Percentiles rank a stretch among this genome's conserved stretches.
phyloP scores from a whole-genome alignment of 2,329 filamentous ascomycete species.

The Trichophyton rubrum region DNA sequence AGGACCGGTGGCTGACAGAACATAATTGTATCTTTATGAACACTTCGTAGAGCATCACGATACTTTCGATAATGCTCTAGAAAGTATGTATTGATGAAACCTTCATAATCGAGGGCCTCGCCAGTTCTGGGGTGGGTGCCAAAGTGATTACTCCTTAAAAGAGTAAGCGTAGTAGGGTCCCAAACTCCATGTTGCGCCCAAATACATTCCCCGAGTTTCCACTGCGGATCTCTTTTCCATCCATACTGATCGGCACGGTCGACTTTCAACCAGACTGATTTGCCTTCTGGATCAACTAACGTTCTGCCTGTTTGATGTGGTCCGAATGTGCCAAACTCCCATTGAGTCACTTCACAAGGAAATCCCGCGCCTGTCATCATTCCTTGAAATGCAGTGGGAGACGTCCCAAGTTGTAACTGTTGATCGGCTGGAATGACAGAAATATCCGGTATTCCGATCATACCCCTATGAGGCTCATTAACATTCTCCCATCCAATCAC shows the following conservation, averaged over 20 bases:
- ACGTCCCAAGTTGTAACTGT: slow-evolving; percentile 81
- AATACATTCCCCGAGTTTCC: slow-evolving; percentile 87
- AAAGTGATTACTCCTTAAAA: slow-evolving; percentile 82
- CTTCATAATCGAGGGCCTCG: slow-evolving; percentile 61
- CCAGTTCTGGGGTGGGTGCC: slow-evolving; percentile 63
- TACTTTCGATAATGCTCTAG: slow-evolving; percentile 74
- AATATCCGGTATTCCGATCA: slow-evolving; percentile 73
- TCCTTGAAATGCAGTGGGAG: slow-evolving; percentile 86
- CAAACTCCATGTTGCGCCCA: slow-evolving; percentile 97
- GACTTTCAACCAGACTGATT: slow-evolving; percentile 69
- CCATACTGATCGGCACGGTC: slow-evolving; percentile 83
- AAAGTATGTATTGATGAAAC: slow-evolving; percentile 85
- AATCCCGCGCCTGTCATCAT: slow-evolving; percentile 84
- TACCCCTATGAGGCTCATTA: slow-evolving; percentile 85
- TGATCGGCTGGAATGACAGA: slow-evolving; percentile 73
- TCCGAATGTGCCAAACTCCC: slow-evolving; percentile 87
- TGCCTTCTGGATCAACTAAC: slow-evolving; percentile 77
- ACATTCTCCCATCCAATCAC: slow-evolving; percentile 93
- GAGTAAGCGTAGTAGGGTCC: slow-evolving; percentile 64
- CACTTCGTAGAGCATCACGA: slow-evolving; percentile 56
- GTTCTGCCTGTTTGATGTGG: slow-evolving; percentile 77
- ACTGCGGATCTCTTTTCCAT: slow-evolving; percentile 74
- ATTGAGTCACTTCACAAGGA: slow-evolving; percentile 78
- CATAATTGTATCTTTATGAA: slow-evolving; percentile 73
- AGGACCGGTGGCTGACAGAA: slow-evolving; percentile 85